Evolutionary conservation across 176 grass and related monocot species (phyloP), one percentile per base, ranked within the genome.

Genomic region (Rhynchospora breviuscula): DNA sequence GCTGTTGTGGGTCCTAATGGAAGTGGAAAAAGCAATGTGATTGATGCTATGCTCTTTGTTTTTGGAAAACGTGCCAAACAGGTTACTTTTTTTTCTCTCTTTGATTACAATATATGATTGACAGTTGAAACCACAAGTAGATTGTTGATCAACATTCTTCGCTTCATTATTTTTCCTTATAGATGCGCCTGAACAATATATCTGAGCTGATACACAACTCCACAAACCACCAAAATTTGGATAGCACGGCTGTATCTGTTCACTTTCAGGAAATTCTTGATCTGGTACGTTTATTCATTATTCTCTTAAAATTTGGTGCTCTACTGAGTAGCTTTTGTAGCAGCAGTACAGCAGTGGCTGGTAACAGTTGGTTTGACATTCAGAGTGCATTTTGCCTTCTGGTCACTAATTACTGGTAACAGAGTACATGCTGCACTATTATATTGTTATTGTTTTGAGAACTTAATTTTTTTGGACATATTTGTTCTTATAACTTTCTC

Each of bases 141-240:
- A 59, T 25, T 83, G 67, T 75, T 81, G 56, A 81, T 48, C 64
- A 44, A n/a, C 68, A 19, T 66, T 19, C 70, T 80, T 54, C 44
- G 11, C 29, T 63, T 18, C 81, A 63, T 75, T 59, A 81, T 44
- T 40, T 40, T 40, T 81, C 21, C 59, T 65, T 85, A 10, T 79
- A 98, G 96, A 98, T 98, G 96, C 91, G 96, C 43, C 80, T 98
- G 79, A 98, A 95, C 84, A 99, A 95, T 83, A 91, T 99, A 18
- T 99, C 96, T 0, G 96, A 99, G 86, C 91, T 99, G 79, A 95
- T 99, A 95, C 96, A 99, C 78, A 95, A 95, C 81, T 99, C 93
- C 67, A 91, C 90, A 44, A 95, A 98, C 69, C 91, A 95, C 78
- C 93, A 98, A 87, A 95, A 95, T 64, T 71, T 98, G 73, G 93